phyloP scores from a whole-genome alignment of 2,329 filamentous ascomycete species.

The Periglandula ipomoeae region DNA sequence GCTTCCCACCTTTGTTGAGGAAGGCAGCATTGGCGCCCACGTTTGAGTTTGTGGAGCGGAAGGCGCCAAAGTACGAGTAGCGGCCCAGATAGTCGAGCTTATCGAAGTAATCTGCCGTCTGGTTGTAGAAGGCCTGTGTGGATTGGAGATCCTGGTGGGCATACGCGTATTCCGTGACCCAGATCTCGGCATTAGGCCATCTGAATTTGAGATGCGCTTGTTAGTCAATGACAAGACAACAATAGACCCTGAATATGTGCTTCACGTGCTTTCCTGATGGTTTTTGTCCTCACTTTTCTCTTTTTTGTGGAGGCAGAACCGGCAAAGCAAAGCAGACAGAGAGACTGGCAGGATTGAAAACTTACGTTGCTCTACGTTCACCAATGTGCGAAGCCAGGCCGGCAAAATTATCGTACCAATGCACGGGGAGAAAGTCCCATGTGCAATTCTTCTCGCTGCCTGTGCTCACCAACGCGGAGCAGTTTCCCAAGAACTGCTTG shows the following conservation, averaged over 20 bases:
- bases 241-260: too few relatives aligned
- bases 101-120: conserved; percentile 58
- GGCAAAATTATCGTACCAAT: conserved; percentile 63
- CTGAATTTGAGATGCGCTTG: conserved; percentile 20
- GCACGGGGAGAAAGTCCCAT: conserved; percentile 53
- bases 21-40: conserved; percentile 66
- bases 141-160: conserved; percentile 44
- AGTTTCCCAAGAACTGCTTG: conserved; percentile 53
- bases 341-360: conserved; percentile 1
- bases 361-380: conserved; percentile 30
- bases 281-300: too few relatives aligned
- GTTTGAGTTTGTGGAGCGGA: conserved; percentile 60
- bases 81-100: conserved; percentile 43
- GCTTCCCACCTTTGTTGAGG: conserved; percentile 54
- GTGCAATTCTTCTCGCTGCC: conserved; percentile 40
- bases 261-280: too few relatives aligned
- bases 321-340: too few relatives aligned
- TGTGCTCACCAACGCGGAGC: conserved; percentile 46
- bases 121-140: conserved; percentile 61
- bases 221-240: neutral
- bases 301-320: too few relatives aligned
- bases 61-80: conserved; percentile 71
- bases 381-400: conserved; percentile 60
- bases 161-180: conserved; percentile 71
- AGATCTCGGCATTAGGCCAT: conserved; percentile 55